These are phyloP conservation scores for Alternaria postmessia DNA, from an alignment of 2,329 filamentous ascomycete genomes.

Conservation along the genomic window DNA sequence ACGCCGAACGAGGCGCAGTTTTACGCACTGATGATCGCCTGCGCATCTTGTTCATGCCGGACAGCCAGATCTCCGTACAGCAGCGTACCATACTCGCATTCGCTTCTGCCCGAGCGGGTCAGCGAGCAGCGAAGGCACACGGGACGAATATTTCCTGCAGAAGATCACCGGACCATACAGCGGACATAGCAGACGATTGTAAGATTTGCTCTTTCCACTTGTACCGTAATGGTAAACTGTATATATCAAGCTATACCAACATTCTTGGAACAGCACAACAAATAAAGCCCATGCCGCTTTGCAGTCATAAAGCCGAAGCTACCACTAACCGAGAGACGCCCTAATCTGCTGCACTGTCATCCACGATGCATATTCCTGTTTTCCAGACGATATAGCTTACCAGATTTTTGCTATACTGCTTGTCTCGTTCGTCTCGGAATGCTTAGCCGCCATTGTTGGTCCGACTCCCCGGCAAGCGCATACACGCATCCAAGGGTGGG, in stretches of 20 bases:
- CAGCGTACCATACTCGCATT: conserved; percentile 4
- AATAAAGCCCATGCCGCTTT: conserved; percentile 13
- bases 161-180: not conserved
- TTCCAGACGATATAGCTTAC: conserved; percentile 5
- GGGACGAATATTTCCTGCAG: not conserved
- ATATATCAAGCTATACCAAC: not conserved
- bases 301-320: conserved; percentile 15
- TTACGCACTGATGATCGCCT: conserved; percentile 16
- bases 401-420: not conserved
- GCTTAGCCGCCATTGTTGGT: not conserved
- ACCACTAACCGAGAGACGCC: conserved; percentile 7
- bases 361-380: conserved; percentile 19
- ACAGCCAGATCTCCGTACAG: conserved; percentile 6
- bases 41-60: conserved; percentile 16
- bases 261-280: conserved; percentile 6
- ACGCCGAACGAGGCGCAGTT: conserved; percentile 12
- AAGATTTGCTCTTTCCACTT: not conserved
- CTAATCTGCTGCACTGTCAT: conserved; percentile 8
- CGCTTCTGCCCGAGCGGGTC: conserved; percentile 13
- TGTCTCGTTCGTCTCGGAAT: conserved; percentile 3
- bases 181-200: not conserved
- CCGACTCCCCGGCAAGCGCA: not conserved
- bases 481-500: not conserved
- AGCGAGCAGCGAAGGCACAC: not conserved
- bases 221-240: not conserved